phyloP scores from a whole-genome alignment of 1,139 yeast genomes.

The Geotrichum histeridarum region DNA sequence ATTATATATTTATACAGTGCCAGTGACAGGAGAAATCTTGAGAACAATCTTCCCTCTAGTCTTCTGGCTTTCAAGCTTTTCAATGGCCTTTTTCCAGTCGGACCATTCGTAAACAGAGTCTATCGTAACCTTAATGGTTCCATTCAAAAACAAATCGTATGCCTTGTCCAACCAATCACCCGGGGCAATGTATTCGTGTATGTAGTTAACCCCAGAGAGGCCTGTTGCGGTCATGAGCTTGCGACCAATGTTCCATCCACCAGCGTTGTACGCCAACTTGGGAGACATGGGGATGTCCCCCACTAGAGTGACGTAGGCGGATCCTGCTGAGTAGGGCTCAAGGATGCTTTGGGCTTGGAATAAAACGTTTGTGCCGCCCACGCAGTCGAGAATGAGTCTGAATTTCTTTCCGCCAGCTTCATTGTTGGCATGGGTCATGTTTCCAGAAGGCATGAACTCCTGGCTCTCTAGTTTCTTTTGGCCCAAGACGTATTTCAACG shows the following conservation, averaged over 20 bases:
- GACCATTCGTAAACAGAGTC: slow-evolving; percentile 52
- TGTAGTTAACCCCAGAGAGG: slow-evolving; percentile 34
- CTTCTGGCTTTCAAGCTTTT: slow-evolving; percentile 43
- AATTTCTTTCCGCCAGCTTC: slow-evolving; percentile 10
- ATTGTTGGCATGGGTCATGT: neutral
- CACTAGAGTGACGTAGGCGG: slow-evolving; percentile 47
- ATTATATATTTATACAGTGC: neutral
- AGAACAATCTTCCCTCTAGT: slow-evolving; percentile 62
- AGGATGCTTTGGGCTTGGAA: slow-evolving; percentile 36
- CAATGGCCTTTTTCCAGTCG: slow-evolving; percentile 49
- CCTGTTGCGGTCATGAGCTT: slow-evolving; percentile 29
- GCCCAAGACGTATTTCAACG: slow-evolving; percentile 15
- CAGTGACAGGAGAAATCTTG: slow-evolving; percentile 2
- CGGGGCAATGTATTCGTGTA: slow-evolving; percentile 25
- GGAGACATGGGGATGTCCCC: slow-evolving; percentile 44
- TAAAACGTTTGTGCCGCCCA: slow-evolving; percentile 33
- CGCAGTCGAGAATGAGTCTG: slow-evolving; percentile 19
- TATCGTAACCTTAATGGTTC: slow-evolving; percentile 44
- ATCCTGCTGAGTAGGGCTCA: slow-evolving; percentile 40
- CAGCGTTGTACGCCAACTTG: slow-evolving; percentile 25
- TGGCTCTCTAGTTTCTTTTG: slow-evolving; percentile 13
- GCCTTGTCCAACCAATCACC: slow-evolving; percentile 34
- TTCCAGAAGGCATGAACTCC: slow-evolving; percentile 10
- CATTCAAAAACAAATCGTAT: slow-evolving; percentile 41
- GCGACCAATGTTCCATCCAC: slow-evolving; percentile 31